Conservation (phyloP, 768 basidiomycete genomes). For the Mycena crocata region DNA sequence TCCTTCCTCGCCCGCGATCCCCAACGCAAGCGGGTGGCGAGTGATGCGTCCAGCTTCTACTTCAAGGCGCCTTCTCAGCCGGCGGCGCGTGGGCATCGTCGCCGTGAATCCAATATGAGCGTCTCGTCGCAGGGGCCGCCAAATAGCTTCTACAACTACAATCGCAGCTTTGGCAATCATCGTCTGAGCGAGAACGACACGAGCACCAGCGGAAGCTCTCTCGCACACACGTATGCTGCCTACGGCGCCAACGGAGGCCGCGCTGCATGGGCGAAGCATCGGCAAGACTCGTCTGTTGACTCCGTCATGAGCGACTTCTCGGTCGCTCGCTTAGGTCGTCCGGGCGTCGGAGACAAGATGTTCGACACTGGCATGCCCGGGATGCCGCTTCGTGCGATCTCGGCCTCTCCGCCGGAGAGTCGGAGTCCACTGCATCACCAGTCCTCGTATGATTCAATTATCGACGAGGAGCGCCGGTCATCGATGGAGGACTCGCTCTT, state of each 20-base stretch:
- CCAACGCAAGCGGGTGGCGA: conserved; percentile 70
- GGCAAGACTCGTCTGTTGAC: conserved; percentile 68
- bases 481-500: conserved; percentile 67
- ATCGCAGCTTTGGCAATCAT: conserved; percentile 66
- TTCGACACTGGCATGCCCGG: conserved; percentile 67
- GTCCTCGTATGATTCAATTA: conserved; percentile 73
- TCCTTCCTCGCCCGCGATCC: conserved; percentile 61
- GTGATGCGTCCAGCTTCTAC: conserved; percentile 84
- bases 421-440: conserved; percentile 45
- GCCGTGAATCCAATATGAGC: conserved; percentile 73
- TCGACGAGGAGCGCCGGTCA: conserved; percentile 61
- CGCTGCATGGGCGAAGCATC: conserved; percentile 70
- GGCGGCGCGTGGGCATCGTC: conserved; percentile 62
- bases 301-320: conserved; percentile 77
- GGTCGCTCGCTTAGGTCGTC: conserved; percentile 67
- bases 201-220: conserved; percentile 65
- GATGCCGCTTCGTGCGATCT: conserved; percentile 69
- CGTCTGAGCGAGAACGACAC: conserved; percentile 66
- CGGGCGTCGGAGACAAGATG: conserved; percentile 90
- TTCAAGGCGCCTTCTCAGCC: conserved; percentile 60
- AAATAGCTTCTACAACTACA: conserved; percentile 80
- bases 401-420: conserved; percentile 71
- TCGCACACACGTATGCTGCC: conserved; percentile 66
- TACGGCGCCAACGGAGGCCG: conserved; percentile 66
- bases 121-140: conserved; percentile 70